Base-by-base conservation (phyloP, 2,329 filamentous ascomycete species). In the Malbranchea zuffiana region DNA sequence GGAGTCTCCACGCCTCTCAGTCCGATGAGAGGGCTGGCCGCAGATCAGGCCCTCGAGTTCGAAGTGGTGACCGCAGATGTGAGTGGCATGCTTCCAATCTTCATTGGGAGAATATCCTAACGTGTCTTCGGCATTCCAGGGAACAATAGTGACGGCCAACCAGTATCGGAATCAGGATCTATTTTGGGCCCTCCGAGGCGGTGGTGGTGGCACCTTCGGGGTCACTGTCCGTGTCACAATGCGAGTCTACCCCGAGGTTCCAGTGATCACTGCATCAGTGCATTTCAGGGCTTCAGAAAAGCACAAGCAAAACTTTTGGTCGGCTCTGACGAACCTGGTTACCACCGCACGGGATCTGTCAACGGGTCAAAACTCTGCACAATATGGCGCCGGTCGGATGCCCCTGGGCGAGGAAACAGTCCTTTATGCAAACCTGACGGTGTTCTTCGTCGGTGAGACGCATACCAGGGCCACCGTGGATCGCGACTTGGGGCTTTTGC, bases 171-270 rank as follows among this genome's bases (percentile, higher is more conserved):
- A 78, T 44, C 40, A 57, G 0, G 75, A 79, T 31, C 59, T 80
- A 1, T 79, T 72, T 57, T 81, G 74, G 75, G 76, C 75, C 1
- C 53, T 78, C 1, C 61, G 62, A 27, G 74, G 74, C 3, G 74
- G 75, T 0, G 74, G 75, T 2, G 69, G 66, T 5, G 71, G 72
- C n/a, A 77, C 65, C 24, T 79, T 69, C 44, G 75, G 62, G 2
- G 61, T 77, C 2, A 70, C 78, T 1, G 51, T 66, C 8, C 72
- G 69, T 2, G 60, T 77, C 52, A 76, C 70, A 0, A 58, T 67
- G 29, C 70, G 68, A 41, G 62, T 67, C 1, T 49, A 53, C 32
- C 43, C 45, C 1, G 44, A 47, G 1, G 55, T 59, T 18, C 40
- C 50, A 2, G 57, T 63, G 7, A 30, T n/a, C n/a, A n/a, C n/a